These are phyloP conservation scores for Primulina huaijiensis DNA, from an alignment of 257 asterid species.

Conservation along the genomic window DNA sequence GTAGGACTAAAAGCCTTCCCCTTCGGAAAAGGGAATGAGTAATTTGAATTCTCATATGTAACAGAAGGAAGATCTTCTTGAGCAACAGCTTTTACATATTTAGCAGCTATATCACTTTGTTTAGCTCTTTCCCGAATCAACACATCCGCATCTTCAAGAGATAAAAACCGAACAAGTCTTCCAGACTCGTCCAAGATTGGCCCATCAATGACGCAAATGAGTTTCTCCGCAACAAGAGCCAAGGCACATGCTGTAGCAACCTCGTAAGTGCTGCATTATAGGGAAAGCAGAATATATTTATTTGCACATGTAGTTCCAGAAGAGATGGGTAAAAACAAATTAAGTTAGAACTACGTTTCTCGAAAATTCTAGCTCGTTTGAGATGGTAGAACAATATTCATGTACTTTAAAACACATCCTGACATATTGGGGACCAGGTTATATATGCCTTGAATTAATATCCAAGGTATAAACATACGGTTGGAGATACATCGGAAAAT, in stretches of 20 bases:
- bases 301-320: too few relatives aligned
- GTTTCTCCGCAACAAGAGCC: constrained; percentile 91
- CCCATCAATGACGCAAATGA: constrained; percentile 84
- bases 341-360: neutral
- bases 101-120: constrained; percentile 87
- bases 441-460: too few relatives aligned
- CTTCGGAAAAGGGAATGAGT: constrained; percentile 32
- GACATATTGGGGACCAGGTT: neutral
- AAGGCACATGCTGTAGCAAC: constrained; percentile 97
- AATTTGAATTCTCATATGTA: constrained; percentile 32
- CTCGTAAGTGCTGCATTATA: constrained; percentile 75
- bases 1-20: constrained; percentile 43
- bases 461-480: neutral
- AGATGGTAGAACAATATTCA: neutral
- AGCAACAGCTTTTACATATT: constrained; percentile 78
- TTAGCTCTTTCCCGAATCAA: constrained; percentile 70
- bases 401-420: too few relatives aligned
- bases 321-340: neutral
- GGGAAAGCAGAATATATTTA: constrained; percentile 12
- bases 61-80: constrained; percentile 47
- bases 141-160: constrained; percentile 82
- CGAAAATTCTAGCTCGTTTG: neutral
- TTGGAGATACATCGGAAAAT: neutral
- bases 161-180: constrained; percentile 68
- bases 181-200: constrained; percentile 77